Evolutionary conservation across 1,139 yeast species (phyloP).

Genomic region (Candida sanyaensis): DNA sequence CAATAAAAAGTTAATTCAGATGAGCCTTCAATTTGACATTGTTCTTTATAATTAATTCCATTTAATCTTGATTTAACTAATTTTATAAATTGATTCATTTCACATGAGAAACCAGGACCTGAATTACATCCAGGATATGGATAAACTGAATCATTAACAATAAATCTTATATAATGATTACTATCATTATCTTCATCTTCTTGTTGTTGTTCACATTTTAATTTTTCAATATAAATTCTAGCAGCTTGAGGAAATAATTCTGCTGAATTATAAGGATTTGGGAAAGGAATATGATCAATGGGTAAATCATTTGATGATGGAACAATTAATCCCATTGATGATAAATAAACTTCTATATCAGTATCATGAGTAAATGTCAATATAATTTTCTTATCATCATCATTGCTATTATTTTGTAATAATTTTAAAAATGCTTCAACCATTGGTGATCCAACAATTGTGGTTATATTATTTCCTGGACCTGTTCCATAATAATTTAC

Average conservation of each 20-base stretch:
- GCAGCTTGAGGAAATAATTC: conserved; percentile 58
- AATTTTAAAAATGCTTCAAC: conserved; percentile 51
- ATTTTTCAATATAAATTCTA: conserved; percentile 46
- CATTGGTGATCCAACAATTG: conserved; percentile 48
- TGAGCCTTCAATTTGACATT: conserved; percentile 33
- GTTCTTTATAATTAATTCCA: conserved; percentile 28
- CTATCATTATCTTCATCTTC: conserved; percentile 22
- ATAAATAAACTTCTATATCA: conserved; percentile 48
- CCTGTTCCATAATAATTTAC: conserved; percentile 50
- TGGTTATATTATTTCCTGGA: conserved; percentile 48
- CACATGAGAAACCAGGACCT: conserved; percentile 64
- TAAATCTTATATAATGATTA: conserved; percentile 41
- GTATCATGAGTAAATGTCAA: conserved; percentile 59
- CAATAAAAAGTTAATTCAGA: conserved; percentile 32
- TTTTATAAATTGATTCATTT: conserved; percentile 38
- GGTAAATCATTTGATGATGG: conserved; percentile 23
- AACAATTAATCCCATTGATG: conserved; percentile 51
- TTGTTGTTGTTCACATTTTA: too few species aligned
- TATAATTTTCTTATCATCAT: conserved; percentile 33
- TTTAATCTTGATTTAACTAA: conserved; percentile 34
- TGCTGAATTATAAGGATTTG: conserved; percentile 42
- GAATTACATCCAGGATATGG: conserved; percentile 51
- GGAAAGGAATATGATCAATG: conserved; percentile 27
- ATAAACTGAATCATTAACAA: conserved; percentile 58
- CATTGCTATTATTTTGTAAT: conserved; percentile 20